phyloP scores from a whole-genome alignment of 2,329 filamentous ascomycete species.

The Cladosporium oxysporum region DNA sequence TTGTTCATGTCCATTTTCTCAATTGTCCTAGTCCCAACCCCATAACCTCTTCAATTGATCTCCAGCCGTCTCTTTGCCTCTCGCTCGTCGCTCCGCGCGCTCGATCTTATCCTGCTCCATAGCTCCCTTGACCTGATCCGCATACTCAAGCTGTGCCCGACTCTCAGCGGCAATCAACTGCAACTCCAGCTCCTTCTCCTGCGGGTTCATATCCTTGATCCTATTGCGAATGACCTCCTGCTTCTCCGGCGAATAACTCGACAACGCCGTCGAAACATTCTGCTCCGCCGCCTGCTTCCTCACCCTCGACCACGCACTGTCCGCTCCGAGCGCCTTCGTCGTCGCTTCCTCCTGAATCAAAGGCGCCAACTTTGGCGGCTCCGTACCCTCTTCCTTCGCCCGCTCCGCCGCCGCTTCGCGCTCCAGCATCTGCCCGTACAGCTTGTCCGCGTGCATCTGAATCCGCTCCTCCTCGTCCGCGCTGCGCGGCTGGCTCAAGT shows the following conservation, averaged over 20 bases:
- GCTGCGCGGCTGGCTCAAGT: slow-evolving; percentile 68
- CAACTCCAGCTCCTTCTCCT: slow-evolving; percentile 64
- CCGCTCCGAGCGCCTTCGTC: slow-evolving; percentile 33
- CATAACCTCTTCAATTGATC: slow-evolving; percentile 42
- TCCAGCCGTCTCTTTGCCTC: slow-evolving; percentile 50
- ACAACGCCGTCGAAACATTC: slow-evolving; percentile 44
- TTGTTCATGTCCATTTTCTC: neutral
- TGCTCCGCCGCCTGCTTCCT: slow-evolving; percentile 30
- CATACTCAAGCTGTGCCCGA: slow-evolving; percentile 61
- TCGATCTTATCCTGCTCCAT: slow-evolving; percentile 59
- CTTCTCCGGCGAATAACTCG: slow-evolving; percentile 56
- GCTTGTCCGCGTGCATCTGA: slow-evolving; percentile 90
- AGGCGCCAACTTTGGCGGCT: slow-evolving; percentile 60
- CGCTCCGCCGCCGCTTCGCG: slow-evolving; percentile 76
- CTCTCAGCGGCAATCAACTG: slow-evolving; percentile 64
- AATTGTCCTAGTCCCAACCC: slow-evolving; percentile 32
- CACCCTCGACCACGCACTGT: slow-evolving; percentile 35
- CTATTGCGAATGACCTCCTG: slow-evolving; percentile 57
- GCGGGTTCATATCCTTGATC: slow-evolving; percentile 39
- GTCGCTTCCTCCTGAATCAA: slow-evolving; percentile 45
- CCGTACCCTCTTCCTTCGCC: slow-evolving; percentile 60
- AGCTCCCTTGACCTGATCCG: slow-evolving; percentile 56
- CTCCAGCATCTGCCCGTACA: slow-evolving; percentile 83
- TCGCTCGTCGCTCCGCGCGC: slow-evolving; percentile 57
- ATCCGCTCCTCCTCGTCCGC: slow-evolving; percentile 75